A percentile compares a stretch with the other conserved stretches of the same genome.
Conservation (phyloP, 208 protist species). For the Wallacemonas collosoma region DNA sequence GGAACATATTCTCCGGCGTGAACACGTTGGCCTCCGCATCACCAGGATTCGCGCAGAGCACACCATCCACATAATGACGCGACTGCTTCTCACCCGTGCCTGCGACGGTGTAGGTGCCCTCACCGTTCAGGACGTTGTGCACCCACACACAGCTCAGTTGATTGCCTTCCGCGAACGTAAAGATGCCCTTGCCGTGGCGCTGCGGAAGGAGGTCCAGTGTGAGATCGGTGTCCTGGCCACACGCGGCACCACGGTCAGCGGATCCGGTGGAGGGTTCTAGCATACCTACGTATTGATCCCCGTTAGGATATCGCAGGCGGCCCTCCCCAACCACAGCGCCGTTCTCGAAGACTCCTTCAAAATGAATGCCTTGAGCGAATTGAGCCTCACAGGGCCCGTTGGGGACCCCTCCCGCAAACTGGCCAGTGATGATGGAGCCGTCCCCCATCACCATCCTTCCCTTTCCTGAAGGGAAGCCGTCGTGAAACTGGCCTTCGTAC, state of each 20-base stretch:
- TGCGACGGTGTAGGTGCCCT: conserved; percentile 57
- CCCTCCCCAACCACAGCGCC: conserved; percentile 35
- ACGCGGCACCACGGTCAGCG: not conserved
- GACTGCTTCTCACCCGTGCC: conserved; percentile 42
- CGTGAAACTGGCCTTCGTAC: conserved; percentile 56
- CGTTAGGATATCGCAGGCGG: conserved; percentile 61
- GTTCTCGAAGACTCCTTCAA: conserved; percentile 54
- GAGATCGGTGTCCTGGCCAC: not conserved
- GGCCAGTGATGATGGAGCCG: conserved; percentile 68
- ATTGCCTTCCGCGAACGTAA: conserved; percentile 79
- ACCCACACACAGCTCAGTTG: conserved; percentile 72
- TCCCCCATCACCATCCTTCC: conserved; percentile 56
- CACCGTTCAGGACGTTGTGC: conserved; percentile 77
- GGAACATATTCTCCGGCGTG: conserved; percentile 74
- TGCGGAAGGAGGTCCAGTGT: conserved; percentile 39
- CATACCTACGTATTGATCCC: conserved; percentile 67
- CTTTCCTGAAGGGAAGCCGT: conserved; percentile 40
- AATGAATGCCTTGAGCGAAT: conserved; percentile 27
- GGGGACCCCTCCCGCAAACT: conserved; percentile 54
- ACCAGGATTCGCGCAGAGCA: conserved; percentile 29
- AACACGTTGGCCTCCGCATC: conserved; percentile 40
- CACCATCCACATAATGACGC: conserved; percentile 69
- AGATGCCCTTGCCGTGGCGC: conserved; percentile 66
- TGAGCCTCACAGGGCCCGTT: conserved; percentile 41
- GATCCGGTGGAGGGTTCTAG: conserved; percentile 44